These are phyloP conservation scores for Lyophyllum shimeji DNA, from an alignment of 768 basidiomycete genomes.

Conservation along the genomic window DNA sequence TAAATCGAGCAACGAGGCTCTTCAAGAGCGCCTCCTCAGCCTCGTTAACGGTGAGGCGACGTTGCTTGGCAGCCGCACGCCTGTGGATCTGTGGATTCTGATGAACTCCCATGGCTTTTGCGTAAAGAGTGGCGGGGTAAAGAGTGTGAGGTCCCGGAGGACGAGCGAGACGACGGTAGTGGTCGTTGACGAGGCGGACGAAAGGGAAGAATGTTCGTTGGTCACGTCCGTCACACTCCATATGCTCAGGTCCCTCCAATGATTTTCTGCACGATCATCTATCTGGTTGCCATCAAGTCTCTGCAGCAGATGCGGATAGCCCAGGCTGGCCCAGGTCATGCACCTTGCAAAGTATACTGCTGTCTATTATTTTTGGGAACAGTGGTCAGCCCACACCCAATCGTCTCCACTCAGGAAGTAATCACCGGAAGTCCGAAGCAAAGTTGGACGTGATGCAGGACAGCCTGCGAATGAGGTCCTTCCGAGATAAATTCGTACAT, in stretches of 20 bases:
- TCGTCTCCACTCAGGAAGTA: too few species aligned
- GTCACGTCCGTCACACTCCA: slow-evolving; percentile 11
- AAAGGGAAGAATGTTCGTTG: slow-evolving; percentile 9
- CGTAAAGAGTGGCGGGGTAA: slow-evolving; percentile 19
- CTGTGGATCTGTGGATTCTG: slow-evolving; percentile 11
- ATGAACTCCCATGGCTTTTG: slow-evolving; percentile 13
- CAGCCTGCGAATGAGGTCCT: too few species aligned
- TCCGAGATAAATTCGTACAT: too few species aligned
- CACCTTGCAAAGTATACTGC: too few species aligned
- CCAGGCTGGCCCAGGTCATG: too few species aligned
- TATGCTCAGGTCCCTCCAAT: background rate
- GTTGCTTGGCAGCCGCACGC: slow-evolving; percentile 16
- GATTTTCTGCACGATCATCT: background rate
- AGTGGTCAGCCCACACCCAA: too few species aligned
- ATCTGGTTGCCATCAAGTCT: slow-evolving; percentile 6
- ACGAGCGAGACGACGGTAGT: background rate
- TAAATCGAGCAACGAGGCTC: slow-evolving; percentile 18
- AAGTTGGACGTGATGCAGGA: too few species aligned
- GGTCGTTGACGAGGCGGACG: background rate
- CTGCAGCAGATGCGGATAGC: background rate
- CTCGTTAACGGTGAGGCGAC: slow-evolving; percentile 15
- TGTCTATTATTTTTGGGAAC: too few species aligned
- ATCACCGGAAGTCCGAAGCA: too few species aligned
- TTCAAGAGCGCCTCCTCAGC: slow-evolving; percentile 12
- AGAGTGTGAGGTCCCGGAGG: slow-evolving; percentile 22